These are phyloP conservation scores for Mimosa bimucronata DNA, from an alignment of 306 rosid genomes.

Conservation along the genomic window DNA sequence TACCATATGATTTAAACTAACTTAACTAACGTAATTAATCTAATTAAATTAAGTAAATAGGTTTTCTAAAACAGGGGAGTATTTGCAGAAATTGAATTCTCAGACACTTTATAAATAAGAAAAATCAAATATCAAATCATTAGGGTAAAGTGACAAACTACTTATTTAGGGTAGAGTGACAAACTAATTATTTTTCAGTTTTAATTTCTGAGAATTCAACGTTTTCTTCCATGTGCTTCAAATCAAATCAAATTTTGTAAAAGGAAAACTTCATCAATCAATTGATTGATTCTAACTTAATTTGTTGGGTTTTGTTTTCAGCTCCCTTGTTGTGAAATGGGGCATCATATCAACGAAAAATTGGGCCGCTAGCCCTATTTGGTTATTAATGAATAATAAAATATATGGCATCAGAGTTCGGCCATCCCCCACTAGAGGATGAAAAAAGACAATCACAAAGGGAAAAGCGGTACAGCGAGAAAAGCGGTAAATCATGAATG, in stretches of 20 bases:
- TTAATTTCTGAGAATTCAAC: background rate
- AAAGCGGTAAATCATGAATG: background rate
- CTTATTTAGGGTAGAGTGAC: background rate
- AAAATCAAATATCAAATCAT: no score
- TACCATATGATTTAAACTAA: no score
- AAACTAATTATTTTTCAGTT: background rate
- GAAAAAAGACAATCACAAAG: no score
- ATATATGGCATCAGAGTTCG: background rate
- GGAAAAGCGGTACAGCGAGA: background rate
- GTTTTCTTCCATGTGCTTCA: no score
- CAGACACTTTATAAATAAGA: background rate
- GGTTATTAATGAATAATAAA: background rate
- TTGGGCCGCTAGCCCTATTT: slow-evolving; percentile 37
- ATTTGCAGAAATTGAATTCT: background rate
- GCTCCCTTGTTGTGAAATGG: background rate
- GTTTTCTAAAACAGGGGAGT: no score
- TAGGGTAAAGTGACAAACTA: no score
- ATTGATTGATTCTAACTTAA: no score
- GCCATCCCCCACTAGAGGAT: background rate
- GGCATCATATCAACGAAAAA: background rate
- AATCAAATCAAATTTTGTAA: background rate
- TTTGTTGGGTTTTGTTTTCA: background rate
- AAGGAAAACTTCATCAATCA: background rate
- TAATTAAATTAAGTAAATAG: no score
- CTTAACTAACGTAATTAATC: no score